Percentiles rank a stretch among this genome's conserved stretches.
Evolutionary conservation across 257 asterid genomes (phyloP).

Genomic region (Henckelia pumila): DNA sequence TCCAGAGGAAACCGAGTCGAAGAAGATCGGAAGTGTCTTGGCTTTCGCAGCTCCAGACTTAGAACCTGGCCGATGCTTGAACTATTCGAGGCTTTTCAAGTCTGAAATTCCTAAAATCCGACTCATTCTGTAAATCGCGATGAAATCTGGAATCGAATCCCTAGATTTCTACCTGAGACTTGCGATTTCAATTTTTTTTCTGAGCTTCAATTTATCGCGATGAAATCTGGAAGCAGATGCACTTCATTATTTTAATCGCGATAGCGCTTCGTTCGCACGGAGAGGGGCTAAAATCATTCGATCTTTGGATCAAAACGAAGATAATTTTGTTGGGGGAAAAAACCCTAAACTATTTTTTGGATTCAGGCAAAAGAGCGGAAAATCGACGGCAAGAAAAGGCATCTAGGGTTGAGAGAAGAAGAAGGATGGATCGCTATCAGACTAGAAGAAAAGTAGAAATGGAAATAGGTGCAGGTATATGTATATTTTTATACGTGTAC

Average conservation of each 20-base stretch:
- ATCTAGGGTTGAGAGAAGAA: too few relatives aligned
- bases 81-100: conserved; percentile 62
- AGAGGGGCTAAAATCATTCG: too few relatives aligned
- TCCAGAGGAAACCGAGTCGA: conserved; percentile 60
- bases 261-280: too few relatives aligned
- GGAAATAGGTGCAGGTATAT: too few relatives aligned
- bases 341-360: too few relatives aligned
- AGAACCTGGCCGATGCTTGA: conserved; percentile 44
- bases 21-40: conserved; percentile 38
- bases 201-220: background rate
- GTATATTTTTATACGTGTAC: too few relatives aligned
- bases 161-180: conserved; percentile 16
- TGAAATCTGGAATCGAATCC: conserved; percentile 22
- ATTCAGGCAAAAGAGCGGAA: too few relatives aligned
- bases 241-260: background rate
- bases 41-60: conserved; percentile 46
- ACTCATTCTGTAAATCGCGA: conserved; percentile 49
- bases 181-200: conserved; percentile 8
- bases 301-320: too few relatives aligned
- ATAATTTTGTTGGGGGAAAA: too few relatives aligned
- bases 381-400: too few relatives aligned
- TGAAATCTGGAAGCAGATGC: background rate
- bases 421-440: too few relatives aligned
- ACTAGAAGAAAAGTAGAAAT: too few relatives aligned
- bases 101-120: conserved; percentile 66